Evolutionary conservation across 495 filamentous ascomycete genomes (phyloP), one percentile per base, ranked within the genome.

Genomic region (Pyrenula massariospora): DNA sequence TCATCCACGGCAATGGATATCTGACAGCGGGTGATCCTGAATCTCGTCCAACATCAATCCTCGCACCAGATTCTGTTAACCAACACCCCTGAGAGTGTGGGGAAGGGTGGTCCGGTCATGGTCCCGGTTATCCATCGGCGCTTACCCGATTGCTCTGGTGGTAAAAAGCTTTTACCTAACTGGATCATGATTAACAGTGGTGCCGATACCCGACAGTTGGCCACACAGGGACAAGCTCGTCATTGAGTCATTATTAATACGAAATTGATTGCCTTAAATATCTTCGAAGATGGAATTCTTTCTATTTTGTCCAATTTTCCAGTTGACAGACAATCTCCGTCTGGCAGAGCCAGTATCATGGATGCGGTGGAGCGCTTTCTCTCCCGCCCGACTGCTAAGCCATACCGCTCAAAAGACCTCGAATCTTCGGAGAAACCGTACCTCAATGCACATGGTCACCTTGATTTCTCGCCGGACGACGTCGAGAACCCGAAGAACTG

Each of bases 401-500:
- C 70, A 12, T 71, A 68, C 57, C 60, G 68, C 15, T 65, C 64
- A 22, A 31, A 50, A 1, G 48, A 58, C 24, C 52, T 73, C 52
- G 54, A 62, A 52, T 48, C 54, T 24, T 56, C 56, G 42, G 59
- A 65, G 24, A 56, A 55, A 0, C 69, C 69, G 0, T 67, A 60
- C 58, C 57, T 74, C 0, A 71, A 77, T 52, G 56, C 60, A 23
- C 24, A 73, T 50, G 74, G 74, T 20, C 64, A 68, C 42, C 59
- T 73, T 54, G 68, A 70, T 47, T 78, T 77, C 62, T 59, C 65
- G 12, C 62, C 63, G 55, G 71, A 78, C 24, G 83, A 86, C 55
- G 71, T 73, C 1, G 74, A 77, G 36, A 83, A 84, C 55, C 83
- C 83, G 0, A 77, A 78, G 60, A 81, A 85, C 63, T 86, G 82